Conservation (phyloP, 441 rosid species). For the Erodium moschatum region DNA sequence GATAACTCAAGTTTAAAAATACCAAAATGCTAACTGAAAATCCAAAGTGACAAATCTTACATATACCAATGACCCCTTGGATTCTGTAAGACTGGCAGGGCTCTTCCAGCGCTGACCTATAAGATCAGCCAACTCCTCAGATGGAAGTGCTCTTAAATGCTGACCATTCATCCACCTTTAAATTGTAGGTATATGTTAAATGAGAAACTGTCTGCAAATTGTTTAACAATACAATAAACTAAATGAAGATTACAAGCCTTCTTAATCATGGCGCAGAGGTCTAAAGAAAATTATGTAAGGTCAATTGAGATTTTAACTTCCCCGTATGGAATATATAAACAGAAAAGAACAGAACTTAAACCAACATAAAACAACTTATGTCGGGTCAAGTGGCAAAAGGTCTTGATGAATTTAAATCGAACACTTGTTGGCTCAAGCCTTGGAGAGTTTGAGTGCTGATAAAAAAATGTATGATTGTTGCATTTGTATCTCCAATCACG, state of each 20-base stretch:
- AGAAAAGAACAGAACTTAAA: neutral
- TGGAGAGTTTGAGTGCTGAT: no score
- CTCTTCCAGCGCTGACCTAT: constrained; percentile 81
- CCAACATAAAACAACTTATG: no score
- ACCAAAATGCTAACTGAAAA: neutral
- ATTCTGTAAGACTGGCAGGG: constrained; percentile 44
- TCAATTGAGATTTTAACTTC: neutral
- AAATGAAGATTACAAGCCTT: no score
- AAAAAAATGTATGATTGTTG: no score
- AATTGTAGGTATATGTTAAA: constrained; percentile 9
- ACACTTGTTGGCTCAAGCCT: no score
- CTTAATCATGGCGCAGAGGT: neutral
- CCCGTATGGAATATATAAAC: no score
- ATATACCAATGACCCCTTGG: constrained; percentile 57
- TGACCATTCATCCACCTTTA: constrained; percentile 97
- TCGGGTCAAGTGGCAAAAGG: no score
- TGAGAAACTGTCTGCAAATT: constrained; percentile 1
- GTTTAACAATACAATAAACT: no score
- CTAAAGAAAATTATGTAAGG: neutral
- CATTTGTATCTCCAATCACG: no score
- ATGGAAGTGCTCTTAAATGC: constrained; percentile 62
- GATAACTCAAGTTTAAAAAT: neutral
- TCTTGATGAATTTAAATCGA: no score
- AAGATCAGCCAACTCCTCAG: constrained; percentile 47
- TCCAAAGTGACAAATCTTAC: constrained; percentile 32